A percentile compares a stretch with the other conserved stretches of the same genome.
These are phyloP conservation scores for Fragaria iinumae DNA, from an alignment of 306 rosid species.

Conservation along the genomic window DNA sequence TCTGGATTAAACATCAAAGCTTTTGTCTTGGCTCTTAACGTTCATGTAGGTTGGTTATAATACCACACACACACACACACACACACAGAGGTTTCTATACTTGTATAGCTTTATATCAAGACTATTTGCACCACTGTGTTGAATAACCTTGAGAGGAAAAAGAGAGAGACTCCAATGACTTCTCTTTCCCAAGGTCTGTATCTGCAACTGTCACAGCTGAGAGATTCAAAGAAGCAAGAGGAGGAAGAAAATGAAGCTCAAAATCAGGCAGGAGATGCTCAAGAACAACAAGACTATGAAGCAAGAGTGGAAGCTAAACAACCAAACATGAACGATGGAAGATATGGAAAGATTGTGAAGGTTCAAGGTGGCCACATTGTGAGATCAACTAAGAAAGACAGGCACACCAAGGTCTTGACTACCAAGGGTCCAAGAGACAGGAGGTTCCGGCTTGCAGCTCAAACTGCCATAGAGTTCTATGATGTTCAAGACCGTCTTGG, in stretches of 20 bases:
- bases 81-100: not conserved
- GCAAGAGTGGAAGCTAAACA: not conserved
- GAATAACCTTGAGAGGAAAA: not conserved
- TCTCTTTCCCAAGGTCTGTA: not conserved
- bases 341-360: constrained; percentile 9
- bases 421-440: constrained; percentile 28
- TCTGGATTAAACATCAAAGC: not conserved
- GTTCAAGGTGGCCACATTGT: constrained; percentile 23
- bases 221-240: constrained; percentile 7
- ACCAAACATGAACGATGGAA: not conserved
- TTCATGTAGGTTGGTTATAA: not conserved
- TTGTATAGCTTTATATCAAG: not conserved
- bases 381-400: constrained; percentile 7
- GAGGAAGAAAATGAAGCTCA: constrained; percentile 1
- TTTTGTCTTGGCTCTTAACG: not conserved
- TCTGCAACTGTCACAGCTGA: not conserved
- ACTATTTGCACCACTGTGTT: constrained; percentile 1
- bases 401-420: constrained; percentile 29
- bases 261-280: constrained; percentile 11
- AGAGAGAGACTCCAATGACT: not conserved
- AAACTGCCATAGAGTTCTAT: constrained; percentile 28
- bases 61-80: not conserved
- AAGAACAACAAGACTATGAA: not conserved
- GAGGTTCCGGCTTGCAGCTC: constrained; percentile 29
- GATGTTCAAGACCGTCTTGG: constrained; percentile 39